Evolutionary conservation across 768 basidiomycete species (phyloP), one percentile per base, ranked within the genome.

Genomic region (Pleurotus cornucopiae): DNA sequence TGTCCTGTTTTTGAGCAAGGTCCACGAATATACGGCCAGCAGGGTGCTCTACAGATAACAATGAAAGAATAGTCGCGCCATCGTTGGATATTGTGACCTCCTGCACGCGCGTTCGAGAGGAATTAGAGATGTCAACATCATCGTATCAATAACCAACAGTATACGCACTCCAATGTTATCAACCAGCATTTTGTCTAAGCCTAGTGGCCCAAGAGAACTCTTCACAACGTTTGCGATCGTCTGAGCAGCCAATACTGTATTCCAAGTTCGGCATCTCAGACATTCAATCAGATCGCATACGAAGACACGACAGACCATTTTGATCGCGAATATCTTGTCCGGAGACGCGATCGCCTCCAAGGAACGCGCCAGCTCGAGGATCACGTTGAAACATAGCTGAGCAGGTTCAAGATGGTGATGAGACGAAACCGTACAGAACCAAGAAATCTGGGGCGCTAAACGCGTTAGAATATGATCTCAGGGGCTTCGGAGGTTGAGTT

Each of bases 21-120:
- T 98, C 94, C 46, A 98, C 95, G 61, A 99, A 94, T 60, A 99
- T 94, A 61, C 92, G 88, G 18, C 94, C 97, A 3, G 97, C 97
- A 23, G 97, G 97, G 67, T 98, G 94, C 65, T 97, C 93, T 45
- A 99, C 95, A 13, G 93, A 86, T 40, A 98, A 78, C 16, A 98
- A 79, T 20, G 91, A 88, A 39, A 99, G 84, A 63, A 99, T 99
- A n/a, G 97, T 98, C 13, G 97, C 97, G 47, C 97, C 97, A 74
- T 98, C 97, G 73, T 99, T 99, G 46, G 97, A 98, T 69, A 99
- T 98, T 26, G 97, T 98, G 25, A 98, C 95, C 81, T 99, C 97
- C 94, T 96, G 71, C 4, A 54, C 6, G 57, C 30, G 39, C 16
- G 25, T 26, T 25, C 14, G 9, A 34, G 9, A 34, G 26, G 20